These are phyloP conservation scores for Suhomyces choctaworum DNA, from an alignment of 1,139 yeast genomes.

Conservation along the genomic window DNA sequence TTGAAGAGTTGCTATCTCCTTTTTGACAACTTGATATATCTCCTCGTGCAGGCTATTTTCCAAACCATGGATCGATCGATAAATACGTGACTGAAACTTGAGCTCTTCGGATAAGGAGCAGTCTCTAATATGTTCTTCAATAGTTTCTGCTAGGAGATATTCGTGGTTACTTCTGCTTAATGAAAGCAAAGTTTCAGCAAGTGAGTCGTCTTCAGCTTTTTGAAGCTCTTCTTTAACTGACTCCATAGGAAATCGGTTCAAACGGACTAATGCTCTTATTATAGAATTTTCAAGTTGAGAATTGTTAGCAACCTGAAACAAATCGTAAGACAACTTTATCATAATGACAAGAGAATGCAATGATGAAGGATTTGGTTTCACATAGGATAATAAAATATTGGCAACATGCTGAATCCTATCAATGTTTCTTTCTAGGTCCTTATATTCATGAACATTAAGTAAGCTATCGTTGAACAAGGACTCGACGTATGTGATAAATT, in stretches of 20 bases:
- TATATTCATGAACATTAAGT: constrained; percentile 41
- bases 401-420: constrained; percentile 30
- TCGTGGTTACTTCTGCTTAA: constrained; percentile 16
- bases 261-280: not conserved
- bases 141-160: constrained; percentile 18
- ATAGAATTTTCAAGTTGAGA: constrained; percentile 9
- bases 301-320: constrained; percentile 22
- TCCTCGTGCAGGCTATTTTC: constrained; percentile 12
- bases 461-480: constrained; percentile 26
- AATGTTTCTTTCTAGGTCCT: constrained; percentile 31
- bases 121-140: constrained; percentile 10
- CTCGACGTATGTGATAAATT: constrained; percentile 31
- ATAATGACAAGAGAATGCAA: constrained; percentile 19
- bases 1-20: not conserved
- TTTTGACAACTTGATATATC: constrained; percentile 11
- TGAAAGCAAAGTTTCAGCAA: constrained; percentile 23
- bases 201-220: constrained; percentile 25
- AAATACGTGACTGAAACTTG: constrained; percentile 23
- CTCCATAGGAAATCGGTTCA: constrained; percentile 4
- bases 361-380: constrained; percentile 13
- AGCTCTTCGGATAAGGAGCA: constrained; percentile 9
- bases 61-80: constrained; percentile 7
- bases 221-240: not conserved
- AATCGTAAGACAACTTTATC: constrained; percentile 27
- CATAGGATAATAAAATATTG: constrained; percentile 12